Conservation (phyloP, 371 early-diverging fungal genomes). For the Circinella minor region DNA sequence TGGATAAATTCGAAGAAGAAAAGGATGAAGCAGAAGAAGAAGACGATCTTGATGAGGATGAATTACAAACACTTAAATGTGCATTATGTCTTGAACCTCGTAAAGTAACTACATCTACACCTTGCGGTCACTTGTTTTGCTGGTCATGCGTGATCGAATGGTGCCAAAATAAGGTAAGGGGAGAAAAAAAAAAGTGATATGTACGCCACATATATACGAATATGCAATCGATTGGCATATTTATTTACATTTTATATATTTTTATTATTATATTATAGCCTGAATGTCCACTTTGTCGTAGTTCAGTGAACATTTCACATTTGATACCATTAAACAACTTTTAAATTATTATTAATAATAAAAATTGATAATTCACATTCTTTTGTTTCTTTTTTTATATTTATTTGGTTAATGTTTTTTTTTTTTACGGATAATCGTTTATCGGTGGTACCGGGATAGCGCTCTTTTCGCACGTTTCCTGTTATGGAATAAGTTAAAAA, state of each 20-base stretch:
- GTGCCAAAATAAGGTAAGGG: slow-evolving; percentile 80
- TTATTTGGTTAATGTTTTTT: background rate
- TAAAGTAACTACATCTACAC: slow-evolving; percentile 78
- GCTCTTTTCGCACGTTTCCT: background rate
- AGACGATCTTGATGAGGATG: slow-evolving; percentile 39
- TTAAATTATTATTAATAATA: slow-evolving; percentile 17
- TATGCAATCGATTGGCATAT: background rate
- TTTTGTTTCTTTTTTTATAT: background rate
- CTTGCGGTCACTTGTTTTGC: slow-evolving; percentile 94
- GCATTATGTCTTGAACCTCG: slow-evolving; percentile 84
- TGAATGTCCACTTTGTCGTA: slow-evolving; percentile 90
- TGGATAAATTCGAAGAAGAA: slow-evolving; percentile 37
- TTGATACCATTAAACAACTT: slow-evolving; percentile 66
- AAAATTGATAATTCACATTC: background rate
- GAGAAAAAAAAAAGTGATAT: background rate
- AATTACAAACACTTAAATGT: slow-evolving; percentile 66
- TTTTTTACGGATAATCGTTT: slow-evolving; percentile 1
- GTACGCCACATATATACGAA: background rate
- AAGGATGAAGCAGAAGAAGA: slow-evolving; percentile 26
- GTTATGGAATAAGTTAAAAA: background rate
- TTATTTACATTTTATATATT: background rate
- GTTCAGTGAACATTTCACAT: slow-evolving; percentile 66
- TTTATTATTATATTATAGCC: slow-evolving; percentile 41
- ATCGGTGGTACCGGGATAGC: background rate
- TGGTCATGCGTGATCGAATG: slow-evolving; percentile 92